Evolutionary conservation across 176 grass and related monocot species (phyloP), one percentile per base, ranked within the genome.

Genomic region (Rhynchospora breviuscula): DNA sequence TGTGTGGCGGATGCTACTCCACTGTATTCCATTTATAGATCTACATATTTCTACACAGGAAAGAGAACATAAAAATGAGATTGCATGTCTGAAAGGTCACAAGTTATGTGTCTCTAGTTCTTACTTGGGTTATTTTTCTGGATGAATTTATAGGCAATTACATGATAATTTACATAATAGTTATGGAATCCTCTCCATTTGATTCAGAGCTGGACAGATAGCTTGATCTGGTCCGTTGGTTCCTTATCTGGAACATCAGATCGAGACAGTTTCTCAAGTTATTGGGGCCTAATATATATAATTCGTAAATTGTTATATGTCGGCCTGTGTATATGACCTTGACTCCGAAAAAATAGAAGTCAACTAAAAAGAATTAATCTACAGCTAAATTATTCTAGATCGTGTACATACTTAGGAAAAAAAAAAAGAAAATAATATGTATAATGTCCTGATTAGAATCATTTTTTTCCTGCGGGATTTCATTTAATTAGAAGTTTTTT

Each of bases 111-210:
- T 23, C 59, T 62, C 21, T 18, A 2, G n/a, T 22, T 11, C n/a
- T n/a, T 18, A 18, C 66, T 3, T 26, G 25, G 22, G 72, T 11
- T 76, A 17, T 21, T 15, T 77, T 23, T 77, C 19, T 54, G 19
- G 48, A 56, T 17, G 48, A 77, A 77, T 54, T 77, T 53, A 56
- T 47, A 5, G 11, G 72, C 72, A 56, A 77, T 56, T 77, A 77
- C 72, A 7, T 6, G 10, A 74, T 7, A 8, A 49, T 74, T 68
- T 74, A 71, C 40, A 5, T 21, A 74, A 52, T 45, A 12, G 1
- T 48, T 8, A 21, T 14, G 11, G 9, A 12, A 72, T 72, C 68
- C 43, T 72, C 68, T 72, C 68, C 43, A 48, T 67, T 72, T 72
- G 2, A 0, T 15, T 47, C 2, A 21, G 22, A 22, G 33, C 44